Evolutionary conservation across 78 protist genomes (phyloP).

Genomic region (Dictyostelium capitatum): DNA sequence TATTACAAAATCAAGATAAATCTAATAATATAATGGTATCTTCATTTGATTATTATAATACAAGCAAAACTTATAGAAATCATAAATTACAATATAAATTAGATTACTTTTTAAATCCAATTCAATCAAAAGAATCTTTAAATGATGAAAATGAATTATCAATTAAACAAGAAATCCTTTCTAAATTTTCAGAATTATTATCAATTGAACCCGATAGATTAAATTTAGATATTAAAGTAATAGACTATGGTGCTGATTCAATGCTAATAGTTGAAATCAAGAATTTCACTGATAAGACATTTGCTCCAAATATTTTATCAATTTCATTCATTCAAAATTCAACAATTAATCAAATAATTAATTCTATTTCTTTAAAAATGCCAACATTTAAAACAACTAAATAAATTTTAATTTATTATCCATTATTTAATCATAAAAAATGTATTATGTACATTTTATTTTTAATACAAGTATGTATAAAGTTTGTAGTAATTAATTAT

Average conservation of each 20-base stretch:
- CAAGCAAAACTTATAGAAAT: background rate
- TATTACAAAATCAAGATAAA: background rate
- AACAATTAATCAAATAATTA: slow-evolving; percentile 37
- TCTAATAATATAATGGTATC: background rate
- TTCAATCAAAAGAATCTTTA: background rate
- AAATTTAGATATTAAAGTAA: background rate
- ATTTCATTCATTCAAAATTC: slow-evolving; percentile 10
- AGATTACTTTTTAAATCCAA: background rate
- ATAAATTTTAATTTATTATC: no score
- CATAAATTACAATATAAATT: background rate
- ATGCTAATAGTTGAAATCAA: slow-evolving; percentile 34
- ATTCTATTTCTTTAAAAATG: background rate
- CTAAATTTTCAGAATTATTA: background rate
- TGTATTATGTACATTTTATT: no score
- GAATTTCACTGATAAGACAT: slow-evolving; percentile 38
- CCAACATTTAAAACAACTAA: no score
- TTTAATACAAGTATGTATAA: no score
- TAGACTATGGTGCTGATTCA: slow-evolving; percentile 51
- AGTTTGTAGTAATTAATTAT: no score
- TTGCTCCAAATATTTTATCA: slow-evolving; percentile 16
- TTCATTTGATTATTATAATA: background rate
- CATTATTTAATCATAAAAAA: no score
- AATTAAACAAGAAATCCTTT: background rate
- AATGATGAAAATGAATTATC: background rate
- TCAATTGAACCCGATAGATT: background rate